These are phyloP conservation scores for Microstegium vimineum DNA, from an alignment of 176 grass and related monocot genomes.

Conservation along the genomic window DNA sequence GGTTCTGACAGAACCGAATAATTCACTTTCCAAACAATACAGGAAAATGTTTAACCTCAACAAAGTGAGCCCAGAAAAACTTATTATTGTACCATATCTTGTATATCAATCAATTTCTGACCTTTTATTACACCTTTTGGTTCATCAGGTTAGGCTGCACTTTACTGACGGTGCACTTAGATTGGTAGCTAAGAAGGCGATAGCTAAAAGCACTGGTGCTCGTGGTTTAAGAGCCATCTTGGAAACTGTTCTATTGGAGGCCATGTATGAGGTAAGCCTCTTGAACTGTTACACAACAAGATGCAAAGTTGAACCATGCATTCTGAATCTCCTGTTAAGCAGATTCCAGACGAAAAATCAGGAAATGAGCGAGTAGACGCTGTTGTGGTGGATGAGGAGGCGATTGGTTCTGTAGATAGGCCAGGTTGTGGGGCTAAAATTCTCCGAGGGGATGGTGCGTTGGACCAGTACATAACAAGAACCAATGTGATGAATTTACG, in stretches of 20 bases:
- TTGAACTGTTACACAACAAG: slow-evolving; percentile 11
- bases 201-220: slow-evolving; percentile 75
- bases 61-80: slow-evolving; percentile 49
- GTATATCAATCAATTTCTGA: background rate
- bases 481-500: slow-evolving; percentile 45
- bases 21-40: slow-evolving; percentile 94
- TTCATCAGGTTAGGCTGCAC: slow-evolving; percentile 74
- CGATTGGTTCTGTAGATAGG: slow-evolving; percentile 58
- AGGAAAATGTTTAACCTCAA: slow-evolving; percentile 93
- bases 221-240: slow-evolving; percentile 91
- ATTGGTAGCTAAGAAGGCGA: slow-evolving; percentile 76
- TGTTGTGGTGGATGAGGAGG: slow-evolving; percentile 86
- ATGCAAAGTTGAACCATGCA: background rate
- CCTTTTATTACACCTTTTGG: background rate
- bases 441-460: slow-evolving; percentile 82
- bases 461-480: slow-evolving; percentile 54
- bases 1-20: slow-evolving; percentile 92
- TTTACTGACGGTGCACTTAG: slow-evolving; percentile 70
- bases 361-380: slow-evolving; percentile 83
- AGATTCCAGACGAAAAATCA: slow-evolving; percentile 78
- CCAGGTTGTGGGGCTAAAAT: slow-evolving; percentile 79
- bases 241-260: slow-evolving; percentile 80
- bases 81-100: background rate
- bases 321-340: slow-evolving; percentile 31
- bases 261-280: slow-evolving; percentile 96